Evolutionary conservation across 106 monocot genomes (phyloP), one percentile per base, ranked within the genome.

Genomic region (Triglochin maritima): DNA sequence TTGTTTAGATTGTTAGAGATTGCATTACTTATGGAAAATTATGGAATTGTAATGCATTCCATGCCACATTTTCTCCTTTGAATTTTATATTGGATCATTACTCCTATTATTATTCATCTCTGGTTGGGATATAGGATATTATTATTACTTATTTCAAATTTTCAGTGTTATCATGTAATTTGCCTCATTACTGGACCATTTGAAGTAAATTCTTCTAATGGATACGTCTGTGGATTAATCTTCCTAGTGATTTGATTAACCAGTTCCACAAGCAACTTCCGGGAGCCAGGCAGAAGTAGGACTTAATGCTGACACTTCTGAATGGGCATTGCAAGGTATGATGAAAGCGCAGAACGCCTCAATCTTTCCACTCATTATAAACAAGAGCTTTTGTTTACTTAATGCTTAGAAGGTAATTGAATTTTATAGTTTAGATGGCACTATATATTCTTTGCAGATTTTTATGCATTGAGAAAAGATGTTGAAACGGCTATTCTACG

Each of bases 301-400:
- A 47, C 61, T 71, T 67, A 72, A 48, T 71, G 58, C 71, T 9
- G 90, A 90, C 16, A 78, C 83, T 53, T 16, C 79, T 56, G 94
- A 95, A 70, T 95, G 94, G 94, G 94, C 79, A 56, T 81, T 95
- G 72, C 94, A 95, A 85, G 94, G 94, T 90, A 70, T 75, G 56
- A 14, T 50, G 7, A 11, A 12, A 29, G 9, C 2, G 2, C 55
- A 10, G 4, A 41, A 6, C n/a, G n/a, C n/a, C n/a, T n/a, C n/a
- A n/a, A n/a, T n/a, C n/a, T n/a, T n/a, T n/a, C n/a, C n/a, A n/a
- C n/a, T n/a, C n/a, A n/a, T n/a, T n/a, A n/a, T n/a, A n/a, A n/a
- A n/a, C n/a, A 3, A 9, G 16, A 10, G 29, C 46, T 56, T 62
- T 1, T 17, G 17, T 57, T 46, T 62, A 5, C 13, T 46, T 43